phyloP scores from a whole-genome alignment of 2,329 filamentous ascomycete genomes.

The Emmonsia crescens region DNA sequence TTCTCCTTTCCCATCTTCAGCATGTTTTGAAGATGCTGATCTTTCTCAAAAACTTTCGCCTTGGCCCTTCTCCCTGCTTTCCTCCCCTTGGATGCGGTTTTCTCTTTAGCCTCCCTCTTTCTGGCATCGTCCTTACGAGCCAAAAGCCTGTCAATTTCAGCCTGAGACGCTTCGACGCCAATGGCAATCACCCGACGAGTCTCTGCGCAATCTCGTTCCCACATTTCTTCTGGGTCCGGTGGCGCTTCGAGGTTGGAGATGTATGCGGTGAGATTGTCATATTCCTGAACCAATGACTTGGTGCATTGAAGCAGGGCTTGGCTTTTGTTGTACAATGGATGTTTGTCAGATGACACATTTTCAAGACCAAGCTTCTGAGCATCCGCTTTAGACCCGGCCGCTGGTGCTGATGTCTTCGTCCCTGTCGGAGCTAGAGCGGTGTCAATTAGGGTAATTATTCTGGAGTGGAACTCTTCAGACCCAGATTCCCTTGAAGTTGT shows the following conservation, averaged over 20 bases:
- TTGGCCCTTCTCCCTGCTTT: not conserved
- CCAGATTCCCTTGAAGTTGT: slow-evolving; percentile 7
- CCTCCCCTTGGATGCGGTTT: not conserved
- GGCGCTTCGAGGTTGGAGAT: slow-evolving; percentile 5
- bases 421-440: slow-evolving; percentile 8
- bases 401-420: not conserved
- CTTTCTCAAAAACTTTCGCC: slow-evolving; percentile 6
- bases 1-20: slow-evolving; percentile 13
- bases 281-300: slow-evolving; percentile 6
- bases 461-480: slow-evolving; percentile 8
- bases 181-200: slow-evolving; percentile 11
- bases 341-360: slow-evolving; percentile 1
- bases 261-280: slow-evolving; percentile 8
- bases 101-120: not conserved
- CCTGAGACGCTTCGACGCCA: slow-evolving; percentile 11
- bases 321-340: slow-evolving; percentile 8
- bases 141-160: slow-evolving; percentile 11
- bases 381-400: not conserved
- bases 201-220: slow-evolving; percentile 12
- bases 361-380: not conserved
- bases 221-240: slow-evolving; percentile 6
- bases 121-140: slow-evolving; percentile 2
- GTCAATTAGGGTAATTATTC: slow-evolving; percentile 7
- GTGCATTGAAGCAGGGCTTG: slow-evolving; percentile 8
- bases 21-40: slow-evolving; percentile 14